Conservation (phyloP, 345 rosid species). For the Crucihimalaya himalaica region DNA sequence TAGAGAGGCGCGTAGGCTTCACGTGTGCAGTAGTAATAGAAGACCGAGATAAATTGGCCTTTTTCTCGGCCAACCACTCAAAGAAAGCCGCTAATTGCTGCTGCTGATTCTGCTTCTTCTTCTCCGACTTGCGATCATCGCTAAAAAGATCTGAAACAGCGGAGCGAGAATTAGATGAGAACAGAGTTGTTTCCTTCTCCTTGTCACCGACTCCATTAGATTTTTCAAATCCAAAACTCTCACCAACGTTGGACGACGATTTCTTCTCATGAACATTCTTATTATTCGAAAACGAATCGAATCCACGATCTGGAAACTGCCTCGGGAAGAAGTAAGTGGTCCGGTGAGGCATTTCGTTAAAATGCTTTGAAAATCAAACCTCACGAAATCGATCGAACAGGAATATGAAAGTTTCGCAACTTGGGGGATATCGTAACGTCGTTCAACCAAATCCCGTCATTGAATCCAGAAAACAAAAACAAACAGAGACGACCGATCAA, state of each 20-base stretch:
- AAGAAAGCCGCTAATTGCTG: constrained; percentile 65
- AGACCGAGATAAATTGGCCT: constrained; percentile 39
- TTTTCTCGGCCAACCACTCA: constrained; percentile 68
- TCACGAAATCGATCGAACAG: not conserved
- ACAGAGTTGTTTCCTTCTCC: constrained; percentile 11
- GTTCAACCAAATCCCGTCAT: constrained; percentile 28
- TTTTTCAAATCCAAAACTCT: constrained; percentile 25
- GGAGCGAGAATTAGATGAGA: constrained; percentile 28
- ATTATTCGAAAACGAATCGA: constrained; percentile 51
- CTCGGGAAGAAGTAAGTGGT: constrained; percentile 98
- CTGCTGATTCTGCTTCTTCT: constrained; percentile 56
- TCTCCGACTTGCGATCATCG: constrained; percentile 46
- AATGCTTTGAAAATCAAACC: not conserved
- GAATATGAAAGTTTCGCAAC: not conserved
- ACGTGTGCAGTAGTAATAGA: constrained; percentile 30
- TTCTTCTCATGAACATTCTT: constrained; percentile 56
- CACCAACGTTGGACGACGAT: not conserved
- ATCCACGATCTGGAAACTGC: constrained; percentile 85
- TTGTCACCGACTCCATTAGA: constrained; percentile 13
- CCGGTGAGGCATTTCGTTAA: constrained; percentile 79
- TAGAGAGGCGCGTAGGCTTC: constrained; percentile 43
- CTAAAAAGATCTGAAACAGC: constrained; percentile 62
- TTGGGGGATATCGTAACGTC: too few species aligned
- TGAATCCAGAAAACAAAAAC: not conserved
- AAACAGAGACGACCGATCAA: constrained; percentile 1